phyloP scores from a whole-genome alignment of 495 filamentous ascomycete species.

The Aspergillus ostianus region DNA sequence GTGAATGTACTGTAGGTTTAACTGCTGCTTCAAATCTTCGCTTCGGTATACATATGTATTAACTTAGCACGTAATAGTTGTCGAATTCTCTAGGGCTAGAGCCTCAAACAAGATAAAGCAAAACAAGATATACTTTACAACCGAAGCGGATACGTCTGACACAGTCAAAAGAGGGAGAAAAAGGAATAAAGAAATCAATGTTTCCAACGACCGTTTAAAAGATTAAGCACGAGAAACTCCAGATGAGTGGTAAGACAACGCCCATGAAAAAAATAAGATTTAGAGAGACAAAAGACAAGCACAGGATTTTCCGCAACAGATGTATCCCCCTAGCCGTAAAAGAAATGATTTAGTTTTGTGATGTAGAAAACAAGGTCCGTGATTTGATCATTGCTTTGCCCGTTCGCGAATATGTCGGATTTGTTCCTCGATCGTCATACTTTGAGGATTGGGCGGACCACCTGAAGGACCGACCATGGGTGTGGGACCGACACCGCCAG shows the following conservation, averaged over 20 bases:
- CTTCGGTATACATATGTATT: not conserved
- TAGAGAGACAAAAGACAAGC: not conserved
- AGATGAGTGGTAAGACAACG: slow-evolving; percentile 11
- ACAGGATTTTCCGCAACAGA: not conserved
- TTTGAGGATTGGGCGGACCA: slow-evolving; percentile 38
- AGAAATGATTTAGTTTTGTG: no score
- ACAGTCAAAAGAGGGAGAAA: not conserved
- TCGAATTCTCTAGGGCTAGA: not conserved
- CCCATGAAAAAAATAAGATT: slow-evolving; percentile 5
- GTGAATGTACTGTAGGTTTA: no score
- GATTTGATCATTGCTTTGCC: slow-evolving; percentile 4
- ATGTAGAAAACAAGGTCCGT: not conserved
- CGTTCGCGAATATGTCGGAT: slow-evolving; percentile 49
- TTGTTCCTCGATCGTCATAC: slow-evolving; percentile 50
- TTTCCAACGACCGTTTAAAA: not conserved
- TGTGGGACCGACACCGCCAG: slow-evolving; percentile 24
- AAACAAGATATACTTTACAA: slow-evolving; percentile 19
- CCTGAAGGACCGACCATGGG: slow-evolving; percentile 29
- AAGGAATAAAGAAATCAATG: not conserved
- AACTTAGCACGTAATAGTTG: not conserved
- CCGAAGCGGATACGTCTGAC: slow-evolving; percentile 6
- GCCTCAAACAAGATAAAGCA: not conserved
- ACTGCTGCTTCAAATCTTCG: no score
- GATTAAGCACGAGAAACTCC: slow-evolving; percentile 14
- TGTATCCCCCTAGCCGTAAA: not conserved